These are phyloP conservation scores for Diaporthe helianthi DNA, from an alignment of 2,329 filamentous ascomycete species.

Conservation along the genomic window DNA sequence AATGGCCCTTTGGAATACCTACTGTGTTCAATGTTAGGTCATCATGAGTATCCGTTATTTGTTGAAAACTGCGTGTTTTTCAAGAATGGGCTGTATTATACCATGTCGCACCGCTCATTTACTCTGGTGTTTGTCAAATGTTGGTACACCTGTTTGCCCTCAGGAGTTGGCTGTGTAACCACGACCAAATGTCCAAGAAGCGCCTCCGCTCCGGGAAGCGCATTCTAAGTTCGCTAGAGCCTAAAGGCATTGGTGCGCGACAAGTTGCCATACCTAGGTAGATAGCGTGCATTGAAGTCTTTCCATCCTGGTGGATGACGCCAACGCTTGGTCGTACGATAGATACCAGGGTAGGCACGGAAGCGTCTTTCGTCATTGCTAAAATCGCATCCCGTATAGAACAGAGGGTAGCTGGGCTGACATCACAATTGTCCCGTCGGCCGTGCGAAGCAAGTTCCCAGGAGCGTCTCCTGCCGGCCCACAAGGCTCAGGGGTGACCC, in stretches of 20 bases:
- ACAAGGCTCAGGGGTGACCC: constrained; percentile 16
- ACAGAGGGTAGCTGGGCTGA: constrained; percentile 7
- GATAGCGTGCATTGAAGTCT: no score
- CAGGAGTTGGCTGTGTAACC: background rate
- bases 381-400: background rate
- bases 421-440: background rate
- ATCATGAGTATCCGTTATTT: fast-evolving
- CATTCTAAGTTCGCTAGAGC: no score
- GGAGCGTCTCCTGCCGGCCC: background rate
- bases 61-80: background rate
- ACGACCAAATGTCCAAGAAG: no score
- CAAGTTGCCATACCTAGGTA: background rate
- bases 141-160: background rate
- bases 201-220: no score
- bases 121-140: no score
- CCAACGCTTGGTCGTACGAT: background rate
- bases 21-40: no score
- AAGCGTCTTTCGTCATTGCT: background rate
- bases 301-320: background rate
- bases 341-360: no score
- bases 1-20: background rate
- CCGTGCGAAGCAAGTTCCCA: background rate
- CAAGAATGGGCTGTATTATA: fast-evolving
- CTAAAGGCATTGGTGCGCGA: no score
- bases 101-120: background rate